Conservation (phyloP, 2,329 filamentous ascomycete species). For the Cadophora sp. region DNA sequence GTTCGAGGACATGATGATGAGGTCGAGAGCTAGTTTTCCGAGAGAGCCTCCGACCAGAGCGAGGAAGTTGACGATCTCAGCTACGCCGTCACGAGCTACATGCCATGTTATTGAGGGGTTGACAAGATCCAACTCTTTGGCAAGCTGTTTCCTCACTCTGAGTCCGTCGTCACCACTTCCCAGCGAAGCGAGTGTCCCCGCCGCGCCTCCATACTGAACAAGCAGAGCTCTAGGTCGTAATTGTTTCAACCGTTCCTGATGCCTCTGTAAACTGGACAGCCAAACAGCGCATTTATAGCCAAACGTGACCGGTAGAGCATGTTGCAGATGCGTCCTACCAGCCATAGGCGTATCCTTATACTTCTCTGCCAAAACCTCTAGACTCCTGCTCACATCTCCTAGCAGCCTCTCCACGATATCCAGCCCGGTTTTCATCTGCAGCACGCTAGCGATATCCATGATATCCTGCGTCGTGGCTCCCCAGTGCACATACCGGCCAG, state of each 20-base stretch:
- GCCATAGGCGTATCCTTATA: conserved; percentile 63
- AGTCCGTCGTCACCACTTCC: conserved; percentile 56
- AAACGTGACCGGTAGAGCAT: conserved; percentile 62
- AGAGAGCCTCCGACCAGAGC: conserved; percentile 59
- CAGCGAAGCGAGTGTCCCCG: conserved; percentile 60
- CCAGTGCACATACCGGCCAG: conserved; percentile 61
- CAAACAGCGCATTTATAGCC: conserved; percentile 65
- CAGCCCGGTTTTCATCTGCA: conserved; percentile 60
- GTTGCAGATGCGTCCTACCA: conserved; percentile 63
- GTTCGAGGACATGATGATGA: conserved; percentile 64
- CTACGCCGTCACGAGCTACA: conserved; percentile 59
- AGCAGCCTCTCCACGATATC: conserved; percentile 55
- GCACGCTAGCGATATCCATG: conserved; percentile 60
- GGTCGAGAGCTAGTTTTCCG: conserved; percentile 61
- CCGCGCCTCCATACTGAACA: conserved; percentile 63
- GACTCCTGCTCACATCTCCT: conserved; percentile 50
- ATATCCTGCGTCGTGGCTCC: conserved; percentile 66
- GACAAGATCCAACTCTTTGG: conserved; percentile 53
- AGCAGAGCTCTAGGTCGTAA: conserved; percentile 54
- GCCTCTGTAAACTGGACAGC: conserved; percentile 56
- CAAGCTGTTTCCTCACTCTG: conserved; percentile 56
- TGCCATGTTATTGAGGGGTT: conserved; percentile 64
- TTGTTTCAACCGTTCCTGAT: conserved; percentile 55
- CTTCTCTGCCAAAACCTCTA: conserved; percentile 51
- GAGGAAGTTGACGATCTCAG: conserved; percentile 60